Percentiles rank a stretch among this genome's conserved stretches.
Evolutionary conservation across 2,329 filamentous ascomycete species (phyloP).

Genomic region (Emydomyces testavorans): DNA sequence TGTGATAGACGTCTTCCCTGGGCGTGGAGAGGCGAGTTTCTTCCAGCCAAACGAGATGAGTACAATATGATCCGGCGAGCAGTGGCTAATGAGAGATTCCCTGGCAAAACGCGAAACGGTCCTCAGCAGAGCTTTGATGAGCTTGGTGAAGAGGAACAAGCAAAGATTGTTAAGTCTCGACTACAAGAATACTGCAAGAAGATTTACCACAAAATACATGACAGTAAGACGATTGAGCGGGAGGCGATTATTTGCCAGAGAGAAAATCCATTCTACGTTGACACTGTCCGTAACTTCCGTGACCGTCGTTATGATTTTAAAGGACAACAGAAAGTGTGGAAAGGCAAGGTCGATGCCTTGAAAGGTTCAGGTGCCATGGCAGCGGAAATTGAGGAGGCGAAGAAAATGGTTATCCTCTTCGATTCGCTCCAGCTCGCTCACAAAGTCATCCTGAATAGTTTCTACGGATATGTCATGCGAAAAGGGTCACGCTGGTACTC

Average conservation of each 20-base stretch:
- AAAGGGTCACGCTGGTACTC: conserved; percentile 99
- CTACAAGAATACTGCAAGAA: conserved; percentile 92
- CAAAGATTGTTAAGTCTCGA: conserved; percentile 67
- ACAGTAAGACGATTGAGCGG: conserved; percentile 78
- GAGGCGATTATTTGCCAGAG: conserved; percentile 97
- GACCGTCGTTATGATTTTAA: conserved; percentile 98
- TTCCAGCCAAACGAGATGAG: conserved; percentile 90
- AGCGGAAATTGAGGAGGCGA: conserved; percentile 76
- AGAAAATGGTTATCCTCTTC: conserved; percentile 96
- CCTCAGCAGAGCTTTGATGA: conserved; percentile 69
- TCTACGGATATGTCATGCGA: conserved; percentile 98
- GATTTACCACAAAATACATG: conserved; percentile 98
- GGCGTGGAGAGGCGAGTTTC: conserved; percentile 95
- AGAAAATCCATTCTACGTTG: conserved; percentile 96
- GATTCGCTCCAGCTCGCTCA: conserved; percentile 94
- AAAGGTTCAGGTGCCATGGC: conserved; percentile 68
- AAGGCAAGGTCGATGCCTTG: conserved; percentile 80
- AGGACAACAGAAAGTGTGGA: conserved; percentile 96
- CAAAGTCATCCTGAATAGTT: conserved; percentile 98
- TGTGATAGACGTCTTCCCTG: conserved; percentile 90
- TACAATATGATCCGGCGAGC: conserved; percentile 98
- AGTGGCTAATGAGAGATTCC: conserved; percentile 84
- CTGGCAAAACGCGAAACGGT: conserved; percentile 60
- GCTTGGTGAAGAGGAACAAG: conserved; percentile 69
- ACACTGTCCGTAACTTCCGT: conserved; percentile 91